A percentile compares a stretch with the other conserved stretches of the same genome.
phyloP scores from a whole-genome alignment of 2,329 filamentous ascomycete genomes.

The Aureobasidium sp. region DNA sequence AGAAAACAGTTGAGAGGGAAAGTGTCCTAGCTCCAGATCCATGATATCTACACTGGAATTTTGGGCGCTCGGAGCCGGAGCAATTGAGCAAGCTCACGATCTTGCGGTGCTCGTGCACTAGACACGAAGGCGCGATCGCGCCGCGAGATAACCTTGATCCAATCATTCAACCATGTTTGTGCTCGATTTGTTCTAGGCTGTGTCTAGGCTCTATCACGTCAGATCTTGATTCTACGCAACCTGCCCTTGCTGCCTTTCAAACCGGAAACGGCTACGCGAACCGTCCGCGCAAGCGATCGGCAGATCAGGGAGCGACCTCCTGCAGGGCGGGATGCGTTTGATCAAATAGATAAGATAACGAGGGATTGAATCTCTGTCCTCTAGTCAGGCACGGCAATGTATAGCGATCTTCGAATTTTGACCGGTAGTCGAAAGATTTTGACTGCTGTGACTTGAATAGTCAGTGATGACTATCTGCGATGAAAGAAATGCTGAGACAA shows the following conservation, averaged over 20 bases:
- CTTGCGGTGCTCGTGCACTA: neutral
- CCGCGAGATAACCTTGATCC: conserved; percentile 6
- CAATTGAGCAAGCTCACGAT: conserved; percentile 1
- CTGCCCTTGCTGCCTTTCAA: neutral
- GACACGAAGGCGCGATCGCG: conserved; percentile 10
- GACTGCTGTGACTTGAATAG: no score
- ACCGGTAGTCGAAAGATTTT: no score
- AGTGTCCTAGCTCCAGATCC: conserved; percentile 6
- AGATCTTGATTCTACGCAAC: neutral
- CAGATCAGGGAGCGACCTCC: neutral
- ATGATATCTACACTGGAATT: conserved; percentile 14
- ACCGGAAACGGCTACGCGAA: conserved; percentile 7
- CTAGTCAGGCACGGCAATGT: no score
- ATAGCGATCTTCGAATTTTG: no score
- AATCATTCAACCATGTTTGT: conserved; percentile 8
- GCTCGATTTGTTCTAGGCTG: conserved; percentile 14
- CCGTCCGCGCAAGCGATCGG: neutral
- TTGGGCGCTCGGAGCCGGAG: conserved; percentile 9
- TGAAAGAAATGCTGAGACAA: no score
- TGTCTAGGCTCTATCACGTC: conserved; percentile 12
- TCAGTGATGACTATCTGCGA: no score
- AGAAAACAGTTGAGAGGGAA: conserved; percentile 10
- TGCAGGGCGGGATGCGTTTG: neutral
- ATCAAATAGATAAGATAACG: neutral
- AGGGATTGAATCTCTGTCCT: no score